Evolutionary conservation across 2,329 filamentous ascomycete species (phyloP), one percentile per base, ranked within the genome.

Genomic region (Talaromyces sp.): DNA sequence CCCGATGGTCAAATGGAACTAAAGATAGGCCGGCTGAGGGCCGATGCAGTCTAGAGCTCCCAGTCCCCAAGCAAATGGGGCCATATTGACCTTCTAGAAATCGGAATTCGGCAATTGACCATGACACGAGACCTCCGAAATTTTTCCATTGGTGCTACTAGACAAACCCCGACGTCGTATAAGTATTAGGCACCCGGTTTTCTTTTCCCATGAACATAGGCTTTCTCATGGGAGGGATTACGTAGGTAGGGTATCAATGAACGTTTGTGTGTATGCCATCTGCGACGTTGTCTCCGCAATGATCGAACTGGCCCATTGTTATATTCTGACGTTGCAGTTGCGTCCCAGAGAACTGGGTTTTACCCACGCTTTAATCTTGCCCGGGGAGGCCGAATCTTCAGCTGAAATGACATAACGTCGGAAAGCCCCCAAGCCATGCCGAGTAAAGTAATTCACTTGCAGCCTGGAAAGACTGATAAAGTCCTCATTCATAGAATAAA

Each of bases 261-360:
- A 19, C 3, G 37, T 16, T 19, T 24, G 19, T 32, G 49, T 55
- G 55, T 64, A 4, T 19, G 36, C 36, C 58, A 61, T 50, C 30
- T 62, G 11, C 54, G 47, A 64, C 62, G 43, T 35, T 59, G 35
- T 44, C 55, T 59, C 55, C 59, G 57, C 54, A 22, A 19, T 55
- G 33, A 29, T 27, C 13, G 29, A 49, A 62, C 58, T 60, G 52
- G 44, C 47, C 40, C 45, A 64, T 63, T 64, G 58, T 64, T 47
- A 46, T 36, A 36, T 51, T 37, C 36, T 35, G 56, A 45, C 54
- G 62, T 64, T 64, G 52, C 62, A 62, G 59, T 64, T 63, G 59
- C 62, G 57, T 59, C 43, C 56, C 52, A 51, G 16, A 33, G 30
- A 6, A 49, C 42, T 45, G 46, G 44, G 14, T 11, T 19, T 30